A percentile compares a stretch with the other conserved stretches of the same genome.
These are phyloP conservation scores for Eutrema salsugineum DNA, from an alignment of 441 rosid species.

Conservation along the genomic window DNA sequence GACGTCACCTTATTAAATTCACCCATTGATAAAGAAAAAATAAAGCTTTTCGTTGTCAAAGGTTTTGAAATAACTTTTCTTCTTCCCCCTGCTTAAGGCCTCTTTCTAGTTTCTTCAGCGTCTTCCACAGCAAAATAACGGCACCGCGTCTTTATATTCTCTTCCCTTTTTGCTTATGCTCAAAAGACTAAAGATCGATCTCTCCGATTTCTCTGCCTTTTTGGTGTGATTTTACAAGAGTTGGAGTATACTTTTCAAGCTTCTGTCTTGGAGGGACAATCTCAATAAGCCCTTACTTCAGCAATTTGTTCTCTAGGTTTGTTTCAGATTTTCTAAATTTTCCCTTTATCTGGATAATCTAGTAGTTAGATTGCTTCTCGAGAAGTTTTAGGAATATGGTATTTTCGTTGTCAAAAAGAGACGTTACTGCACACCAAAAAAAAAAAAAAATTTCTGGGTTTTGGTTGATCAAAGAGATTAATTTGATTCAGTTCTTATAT, in stretches of 20 bases:
- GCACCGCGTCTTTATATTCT: neutral
- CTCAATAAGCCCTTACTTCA: neutral
- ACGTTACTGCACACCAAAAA: neutral
- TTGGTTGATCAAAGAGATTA: neutral
- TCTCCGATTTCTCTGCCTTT: neutral
- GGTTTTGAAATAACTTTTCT: neutral
- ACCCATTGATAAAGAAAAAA: neutral
- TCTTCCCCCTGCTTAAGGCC: neutral
- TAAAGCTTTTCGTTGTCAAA: neutral
- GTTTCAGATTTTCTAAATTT: neutral
- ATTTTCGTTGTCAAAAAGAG: neutral
- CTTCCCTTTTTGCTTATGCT: neutral
- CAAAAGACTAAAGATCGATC: neutral
- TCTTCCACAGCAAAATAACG: neutral
- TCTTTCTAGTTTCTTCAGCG: constrained; percentile 4
- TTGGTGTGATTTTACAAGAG: constrained; percentile 29
- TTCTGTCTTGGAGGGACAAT: neutral
- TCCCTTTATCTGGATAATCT: neutral
- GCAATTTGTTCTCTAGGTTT: constrained; percentile 28
- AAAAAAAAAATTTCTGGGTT: constrained; percentile 1
- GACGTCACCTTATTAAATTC: neutral
- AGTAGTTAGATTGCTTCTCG: neutral
- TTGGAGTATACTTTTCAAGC: constrained; percentile 24
- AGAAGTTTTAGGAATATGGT: neutral
- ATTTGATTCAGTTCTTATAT: neutral